Base-by-base conservation (phyloP, 2,329 filamentous ascomycete species). In the Venturia oleaginea region DNA sequence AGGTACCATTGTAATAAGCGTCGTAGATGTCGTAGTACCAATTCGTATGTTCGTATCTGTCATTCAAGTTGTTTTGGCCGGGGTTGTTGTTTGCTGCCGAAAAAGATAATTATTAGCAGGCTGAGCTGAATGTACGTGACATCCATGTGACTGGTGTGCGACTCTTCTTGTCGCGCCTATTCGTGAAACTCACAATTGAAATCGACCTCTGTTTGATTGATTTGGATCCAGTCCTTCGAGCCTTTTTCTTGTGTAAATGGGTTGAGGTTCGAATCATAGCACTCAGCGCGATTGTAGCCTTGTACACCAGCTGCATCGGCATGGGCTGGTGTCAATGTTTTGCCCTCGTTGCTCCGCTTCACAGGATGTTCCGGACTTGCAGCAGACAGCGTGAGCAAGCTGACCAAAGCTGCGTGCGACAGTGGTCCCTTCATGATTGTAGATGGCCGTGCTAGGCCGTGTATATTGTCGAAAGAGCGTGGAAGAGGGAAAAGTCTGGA, bases 1-100 rank as follows among this genome's bases (percentile, higher is more conserved):
- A 46, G 5, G 40, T 38, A 15, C 62, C 62, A 32, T 63, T 63
- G 48, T 38, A 63, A 19, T 63, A 63, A 8, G 51, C 62, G 24
- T 63, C 62, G 40, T 63, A 63, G 13, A 57, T 57, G 34, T 63
- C 62, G 62, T 38, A 63, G 32, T 63, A 63, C 62, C 62, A 63
- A 40, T 63, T 63, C 30, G 48, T 57, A 22, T 63, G 19, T 38
- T 32, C 30, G 38, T 55, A 55, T 32, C 59, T 55, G 13, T 40
- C 32, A 48, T 63, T 63, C 5, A 37, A 7, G n/a, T 42, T 48
- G 42, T 62, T 62, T 24, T 62, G 40, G 38, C 60, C 60, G 17
- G 40, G 11, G 24, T 37, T 51, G 4, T 22, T 15, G 27, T 62
- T 48, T 32, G 60, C 60, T 37, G 42, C 2, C 6, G 1, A n/a